These are phyloP conservation scores for Ogataea trehalophila DNA, from an alignment of 805 yeast genomes.

Conservation along the genomic window DNA sequence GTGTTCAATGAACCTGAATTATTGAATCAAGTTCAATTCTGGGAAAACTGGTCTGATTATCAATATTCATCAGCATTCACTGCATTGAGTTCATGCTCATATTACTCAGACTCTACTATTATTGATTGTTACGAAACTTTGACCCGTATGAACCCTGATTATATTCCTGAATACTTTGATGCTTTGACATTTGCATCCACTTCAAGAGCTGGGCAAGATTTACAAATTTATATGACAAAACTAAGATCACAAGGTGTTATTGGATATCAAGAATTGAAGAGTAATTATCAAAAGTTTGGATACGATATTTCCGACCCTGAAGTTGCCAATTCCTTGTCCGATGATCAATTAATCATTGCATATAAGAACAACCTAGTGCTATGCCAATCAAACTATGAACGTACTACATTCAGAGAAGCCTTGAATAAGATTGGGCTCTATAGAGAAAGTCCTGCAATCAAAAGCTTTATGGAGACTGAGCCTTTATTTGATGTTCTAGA, in stretches of 20 bases:
- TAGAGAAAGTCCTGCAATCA: constrained; percentile 33
- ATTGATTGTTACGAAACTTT: constrained; percentile 42
- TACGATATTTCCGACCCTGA: constrained; percentile 22
- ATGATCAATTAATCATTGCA: constrained; percentile 24
- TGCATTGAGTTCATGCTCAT: constrained; percentile 42
- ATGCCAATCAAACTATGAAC: constrained; percentile 19
- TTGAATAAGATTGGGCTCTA: constrained; percentile 34
- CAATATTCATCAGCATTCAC: constrained; percentile 29
- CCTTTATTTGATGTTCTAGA: constrained; percentile 39
- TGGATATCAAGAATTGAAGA: constrained; percentile 41
- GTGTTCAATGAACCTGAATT: constrained; percentile 23
- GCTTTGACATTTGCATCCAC: constrained; percentile 48
- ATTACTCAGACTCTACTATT: constrained; percentile 46
- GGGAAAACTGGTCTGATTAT: constrained; percentile 21
- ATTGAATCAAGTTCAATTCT: constrained; percentile 17
- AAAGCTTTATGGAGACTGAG: constrained; percentile 40
- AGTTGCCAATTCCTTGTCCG: constrained; percentile 16
- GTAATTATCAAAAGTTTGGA: constrained; percentile 25
- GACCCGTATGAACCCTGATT: constrained; percentile 37
- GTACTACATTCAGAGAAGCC: constrained; percentile 33
- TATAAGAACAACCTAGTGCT: constrained; percentile 24
- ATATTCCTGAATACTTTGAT: constrained; percentile 52
- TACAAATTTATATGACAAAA: constrained; percentile 40
- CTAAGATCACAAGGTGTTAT: constrained; percentile 47
- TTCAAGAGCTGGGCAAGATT: constrained; percentile 40